phyloP scores from a whole-genome alignment of 2,329 filamentous ascomycete species.

The Diaporthe ampelina region DNA sequence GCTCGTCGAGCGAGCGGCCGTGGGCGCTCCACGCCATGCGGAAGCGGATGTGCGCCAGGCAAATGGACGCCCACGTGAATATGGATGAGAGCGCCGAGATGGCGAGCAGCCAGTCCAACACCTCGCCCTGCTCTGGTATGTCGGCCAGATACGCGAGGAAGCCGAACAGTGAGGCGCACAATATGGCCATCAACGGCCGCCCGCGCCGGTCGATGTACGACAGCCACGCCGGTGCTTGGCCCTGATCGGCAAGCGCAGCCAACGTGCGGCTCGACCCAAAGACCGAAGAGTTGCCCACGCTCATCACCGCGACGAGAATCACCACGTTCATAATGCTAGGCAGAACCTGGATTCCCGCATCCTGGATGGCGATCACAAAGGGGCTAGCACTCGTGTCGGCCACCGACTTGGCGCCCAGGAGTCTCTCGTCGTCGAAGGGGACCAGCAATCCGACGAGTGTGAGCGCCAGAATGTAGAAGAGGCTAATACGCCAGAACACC shows the following conservation, averaged over 20 bases:
- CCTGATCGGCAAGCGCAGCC: slow-evolving; percentile 89
- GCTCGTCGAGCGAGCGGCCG: slow-evolving; percentile 79
- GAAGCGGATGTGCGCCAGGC: slow-evolving; percentile 93
- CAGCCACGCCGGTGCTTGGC: slow-evolving; percentile 82
- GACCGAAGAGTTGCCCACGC: slow-evolving; percentile 91
- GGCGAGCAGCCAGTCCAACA: slow-evolving; percentile 85
- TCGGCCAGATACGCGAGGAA: slow-evolving; percentile 84
- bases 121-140: slow-evolving; percentile 68
- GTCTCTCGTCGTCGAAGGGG: slow-evolving; percentile 75
- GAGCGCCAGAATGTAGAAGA: slow-evolving; percentile 91
- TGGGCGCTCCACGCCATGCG: slow-evolving; percentile 80
- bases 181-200: slow-evolving; percentile 82
- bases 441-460: slow-evolving; percentile 87
- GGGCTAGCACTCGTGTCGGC: slow-evolving; percentile 64
- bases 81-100: slow-evolving; percentile 80
- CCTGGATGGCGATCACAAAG: slow-evolving; percentile 92
- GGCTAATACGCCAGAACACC: slow-evolving; percentile 92
- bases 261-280: slow-evolving; percentile 94
- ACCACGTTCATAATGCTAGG: slow-evolving; percentile 96
- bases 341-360: slow-evolving; percentile 84
- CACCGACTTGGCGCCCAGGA: slow-evolving; percentile 66
- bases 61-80: slow-evolving; percentile 88
- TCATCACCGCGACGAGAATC: slow-evolving; percentile 90
- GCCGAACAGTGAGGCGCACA: slow-evolving; percentile 76
- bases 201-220: slow-evolving; percentile 87